Conservation (phyloP, 164 flowering plant genomes). For the Chimonanthus praecox region DNA sequence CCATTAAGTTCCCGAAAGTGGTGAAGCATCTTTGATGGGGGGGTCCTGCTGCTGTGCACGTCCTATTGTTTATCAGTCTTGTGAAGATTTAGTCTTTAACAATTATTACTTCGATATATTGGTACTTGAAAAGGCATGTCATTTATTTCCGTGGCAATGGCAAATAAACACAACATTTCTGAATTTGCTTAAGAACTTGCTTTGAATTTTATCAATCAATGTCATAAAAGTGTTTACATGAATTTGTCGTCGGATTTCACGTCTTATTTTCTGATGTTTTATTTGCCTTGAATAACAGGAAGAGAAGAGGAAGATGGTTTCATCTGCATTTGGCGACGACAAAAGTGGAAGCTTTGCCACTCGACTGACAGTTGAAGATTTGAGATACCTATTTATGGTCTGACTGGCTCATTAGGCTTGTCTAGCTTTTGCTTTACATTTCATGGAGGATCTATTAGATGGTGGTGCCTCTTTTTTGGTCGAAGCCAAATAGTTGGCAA, state of each 20-base stretch:
- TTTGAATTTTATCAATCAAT: background rate
- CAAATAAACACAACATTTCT: too few species aligned
- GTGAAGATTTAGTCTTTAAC: too few species aligned
- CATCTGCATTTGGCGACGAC: slow-evolving; percentile 97
- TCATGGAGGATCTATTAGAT: background rate
- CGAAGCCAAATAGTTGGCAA: background rate
- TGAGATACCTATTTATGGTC: slow-evolving; percentile 66
- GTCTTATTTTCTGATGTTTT: too few species aligned
- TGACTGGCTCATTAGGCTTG: slow-evolving; percentile 5
- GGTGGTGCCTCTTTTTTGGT: background rate
- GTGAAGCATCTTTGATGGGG: too few species aligned
- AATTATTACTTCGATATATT: too few species aligned
- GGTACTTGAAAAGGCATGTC: too few species aligned
- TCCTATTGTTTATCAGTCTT: too few species aligned
- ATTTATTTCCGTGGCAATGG: too few species aligned
- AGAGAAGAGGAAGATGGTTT: slow-evolving; percentile 91
- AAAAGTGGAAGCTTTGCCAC: slow-evolving; percentile 42
- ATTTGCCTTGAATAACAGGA: slow-evolving; percentile 40
- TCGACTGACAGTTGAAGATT: slow-evolving; percentile 81
- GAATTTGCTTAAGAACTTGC: too few species aligned
- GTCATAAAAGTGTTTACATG: background rate
- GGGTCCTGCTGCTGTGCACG: too few species aligned
- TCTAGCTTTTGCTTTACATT: background rate
- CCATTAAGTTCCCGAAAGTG: too few species aligned
- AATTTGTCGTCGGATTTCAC: too few species aligned